Conservation (phyloP, 768 basidiomycete species). For the Russula vinacea region DNA sequence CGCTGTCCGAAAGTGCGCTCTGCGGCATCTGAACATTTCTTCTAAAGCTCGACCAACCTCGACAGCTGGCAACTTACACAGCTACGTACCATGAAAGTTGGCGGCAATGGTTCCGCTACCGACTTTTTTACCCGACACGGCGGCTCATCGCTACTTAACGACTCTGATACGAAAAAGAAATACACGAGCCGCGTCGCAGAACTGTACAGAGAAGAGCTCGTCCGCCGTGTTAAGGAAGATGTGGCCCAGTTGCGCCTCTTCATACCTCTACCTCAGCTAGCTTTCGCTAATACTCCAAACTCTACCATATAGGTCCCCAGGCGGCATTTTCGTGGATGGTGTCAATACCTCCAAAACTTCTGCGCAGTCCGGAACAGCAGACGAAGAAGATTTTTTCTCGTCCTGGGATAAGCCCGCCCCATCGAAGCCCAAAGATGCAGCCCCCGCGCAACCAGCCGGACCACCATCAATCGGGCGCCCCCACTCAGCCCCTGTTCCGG, state of each 20-base stretch:
- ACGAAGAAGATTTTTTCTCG: slow-evolving; percentile 93
- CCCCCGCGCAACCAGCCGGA: slow-evolving; percentile 26
- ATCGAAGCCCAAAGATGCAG: slow-evolving; percentile 37
- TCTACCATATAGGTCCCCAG: slow-evolving; percentile 56
- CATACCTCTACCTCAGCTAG: background rate
- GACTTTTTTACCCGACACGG: slow-evolving; percentile 93
- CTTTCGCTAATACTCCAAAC: slow-evolving; percentile 3
- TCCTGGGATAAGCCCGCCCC: slow-evolving; percentile 86
- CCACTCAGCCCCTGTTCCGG: slow-evolving; percentile 19
- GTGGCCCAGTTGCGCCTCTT: slow-evolving; percentile 48
- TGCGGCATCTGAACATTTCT: background rate
- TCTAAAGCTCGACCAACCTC: slow-evolving; percentile 84
- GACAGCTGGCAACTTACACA: slow-evolving; percentile 92
- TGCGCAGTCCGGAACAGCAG: slow-evolving; percentile 37
- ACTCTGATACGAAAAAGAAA: slow-evolving; percentile 82
- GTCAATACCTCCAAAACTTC: slow-evolving; percentile 46
- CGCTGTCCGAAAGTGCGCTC: background rate
- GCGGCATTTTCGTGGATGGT: slow-evolving; percentile 82
- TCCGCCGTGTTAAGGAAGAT: slow-evolving; percentile 76
- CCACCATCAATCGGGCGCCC: slow-evolving; percentile 25
- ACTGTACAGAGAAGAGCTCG: slow-evolving; percentile 90
- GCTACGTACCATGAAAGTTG: slow-evolving; percentile 93
- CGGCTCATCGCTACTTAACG: slow-evolving; percentile 61
- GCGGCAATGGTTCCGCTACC: slow-evolving; percentile 81
- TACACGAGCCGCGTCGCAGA: slow-evolving; percentile 83